Percentiles rank a stretch among this genome's conserved stretches.
These are phyloP conservation scores for Saccharomyces hybrid DNA, from an alignment of 1,139 yeast genomes.

Conservation along the genomic window DNA sequence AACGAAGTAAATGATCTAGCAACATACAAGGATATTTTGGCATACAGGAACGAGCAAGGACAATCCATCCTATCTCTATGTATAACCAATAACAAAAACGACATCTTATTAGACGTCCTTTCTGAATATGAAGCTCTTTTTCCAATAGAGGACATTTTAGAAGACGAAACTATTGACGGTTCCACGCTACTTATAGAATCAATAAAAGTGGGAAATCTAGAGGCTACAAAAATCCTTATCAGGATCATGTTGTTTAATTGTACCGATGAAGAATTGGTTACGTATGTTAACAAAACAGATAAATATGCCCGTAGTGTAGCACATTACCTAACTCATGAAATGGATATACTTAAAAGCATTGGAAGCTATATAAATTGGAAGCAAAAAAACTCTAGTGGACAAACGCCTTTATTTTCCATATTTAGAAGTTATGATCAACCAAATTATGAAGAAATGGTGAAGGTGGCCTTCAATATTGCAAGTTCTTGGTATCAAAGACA, in stretches of 20 bases:
- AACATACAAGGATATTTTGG: slow-evolving; percentile 13
- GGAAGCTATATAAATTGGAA: slow-evolving; percentile 67
- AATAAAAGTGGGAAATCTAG: slow-evolving; percentile 45
- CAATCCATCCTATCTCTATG: slow-evolving; percentile 60
- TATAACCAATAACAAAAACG: slow-evolving; percentile 37
- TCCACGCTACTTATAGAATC: slow-evolving; percentile 56
- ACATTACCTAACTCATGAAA: slow-evolving; percentile 62
- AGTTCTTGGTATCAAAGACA: slow-evolving; percentile 35
- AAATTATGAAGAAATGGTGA: slow-evolving; percentile 46
- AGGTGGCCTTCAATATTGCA: slow-evolving; percentile 41
- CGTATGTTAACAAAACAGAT: slow-evolving; percentile 49
- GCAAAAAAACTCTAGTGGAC: slow-evolving; percentile 54
- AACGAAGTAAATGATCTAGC: slow-evolving; percentile 30
- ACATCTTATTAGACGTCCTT: slow-evolving; percentile 39
- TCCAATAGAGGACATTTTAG: slow-evolving; percentile 57
- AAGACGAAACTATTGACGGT: slow-evolving; percentile 49
- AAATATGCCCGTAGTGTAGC: slow-evolving; percentile 50
- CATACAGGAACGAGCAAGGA: slow-evolving; percentile 52
- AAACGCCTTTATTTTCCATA: slow-evolving; percentile 72
- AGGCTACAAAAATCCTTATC: slow-evolving; percentile 42
- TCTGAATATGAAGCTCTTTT: slow-evolving; percentile 43
- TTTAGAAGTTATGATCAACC: slow-evolving; percentile 78
- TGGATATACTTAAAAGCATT: slow-evolving; percentile 43
- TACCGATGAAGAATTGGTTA: slow-evolving; percentile 36
- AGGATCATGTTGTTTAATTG: slow-evolving; percentile 42